Percentiles rank a stretch among this genome's conserved stretches.
Evolutionary conservation across 352 stramenopile species (phyloP).

Genomic region (Phytopythium kandeliae): DNA sequence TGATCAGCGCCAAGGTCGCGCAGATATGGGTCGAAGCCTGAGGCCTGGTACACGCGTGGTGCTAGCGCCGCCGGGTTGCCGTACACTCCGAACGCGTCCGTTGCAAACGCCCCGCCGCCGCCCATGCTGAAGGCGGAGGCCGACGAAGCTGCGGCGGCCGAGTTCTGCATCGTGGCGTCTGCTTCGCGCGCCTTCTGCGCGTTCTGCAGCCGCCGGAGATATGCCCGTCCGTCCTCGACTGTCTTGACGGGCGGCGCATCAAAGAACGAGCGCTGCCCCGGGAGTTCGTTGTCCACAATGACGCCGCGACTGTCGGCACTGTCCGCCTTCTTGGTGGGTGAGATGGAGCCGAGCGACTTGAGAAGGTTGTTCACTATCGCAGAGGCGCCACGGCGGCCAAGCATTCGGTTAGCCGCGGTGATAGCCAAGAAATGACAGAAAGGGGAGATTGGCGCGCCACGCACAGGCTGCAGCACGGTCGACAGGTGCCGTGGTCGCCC

Average conservation of each 20-base stretch:
- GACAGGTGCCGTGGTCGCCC: slow-evolving; percentile 8
- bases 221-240: slow-evolving; percentile 69
- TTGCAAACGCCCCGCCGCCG: slow-evolving; percentile 31
- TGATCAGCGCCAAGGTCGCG: slow-evolving; percentile 50
- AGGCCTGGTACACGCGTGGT: slow-evolving; percentile 78
- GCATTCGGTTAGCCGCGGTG: too few relatives aligned
- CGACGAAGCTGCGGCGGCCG: slow-evolving; percentile 7
- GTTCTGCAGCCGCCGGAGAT: slow-evolving; percentile 58
- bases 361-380: slow-evolving; percentile 55
- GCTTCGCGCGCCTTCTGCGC: slow-evolving; percentile 42
- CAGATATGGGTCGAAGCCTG: slow-evolving; percentile 69
- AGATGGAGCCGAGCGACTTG: slow-evolving; percentile 43
- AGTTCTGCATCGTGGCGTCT: slow-evolving; percentile 41
- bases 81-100: slow-evolving; percentile 64
- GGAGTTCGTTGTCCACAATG: slow-evolving; percentile 1
- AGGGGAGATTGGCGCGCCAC: too few relatives aligned
- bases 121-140: slow-evolving; percentile 36
- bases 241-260: slow-evolving; percentile 54
- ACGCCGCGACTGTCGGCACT: slow-evolving; percentile 6
- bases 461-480: slow-evolving; percentile 32
- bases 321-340: slow-evolving; percentile 30
- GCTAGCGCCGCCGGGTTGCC: slow-evolving; percentile 50
- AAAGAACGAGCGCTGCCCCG: slow-evolving; percentile 63
- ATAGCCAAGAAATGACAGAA: too few relatives aligned
- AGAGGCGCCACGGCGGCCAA: too few relatives aligned